Evolutionary conservation across 169 alveolate genomes (phyloP).

Genomic region (Cryptosporidium baileyi): DNA sequence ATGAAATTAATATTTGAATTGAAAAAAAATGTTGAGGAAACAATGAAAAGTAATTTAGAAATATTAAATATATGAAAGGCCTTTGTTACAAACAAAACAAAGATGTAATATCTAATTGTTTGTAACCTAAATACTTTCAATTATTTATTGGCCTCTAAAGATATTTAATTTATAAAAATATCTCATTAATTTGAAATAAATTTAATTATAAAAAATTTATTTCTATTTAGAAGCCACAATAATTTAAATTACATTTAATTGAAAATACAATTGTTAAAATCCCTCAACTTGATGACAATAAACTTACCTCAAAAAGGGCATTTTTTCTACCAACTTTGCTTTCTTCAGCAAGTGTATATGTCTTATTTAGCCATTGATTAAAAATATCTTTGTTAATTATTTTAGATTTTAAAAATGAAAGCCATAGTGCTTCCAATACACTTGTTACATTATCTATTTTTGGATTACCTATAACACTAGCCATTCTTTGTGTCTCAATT

Average conservation of each 20-base stretch:
- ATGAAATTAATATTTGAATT: neutral
- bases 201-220: too few relatives aligned
- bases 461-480: conserved; percentile 34
- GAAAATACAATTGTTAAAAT: too few relatives aligned
- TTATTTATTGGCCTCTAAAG: conserved; percentile 49
- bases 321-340: conserved; percentile 62
- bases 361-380: conserved; percentile 36
- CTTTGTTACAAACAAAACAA: neutral
- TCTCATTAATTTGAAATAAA: too few relatives aligned
- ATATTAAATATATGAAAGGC: conserved; percentile 32
- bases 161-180: too few relatives aligned
- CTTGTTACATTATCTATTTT: conserved; percentile 46
- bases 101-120: neutral
- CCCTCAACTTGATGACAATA: neutral
- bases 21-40: neutral
- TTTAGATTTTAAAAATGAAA: conserved; percentile 10
- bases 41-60: neutral
- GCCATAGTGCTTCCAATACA: conserved; percentile 46
- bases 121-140: conserved; percentile 19
- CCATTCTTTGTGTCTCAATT: conserved; percentile 61
- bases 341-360: conserved; percentile 14
- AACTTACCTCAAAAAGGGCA: conserved; percentile 69
- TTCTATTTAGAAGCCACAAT: too few relatives aligned
- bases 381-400: neutral
- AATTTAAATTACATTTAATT: too few relatives aligned